These are phyloP conservation scores for Colletotrichum zoysiae DNA, from an alignment of 2,329 filamentous ascomycete species.

Conservation along the genomic window DNA sequence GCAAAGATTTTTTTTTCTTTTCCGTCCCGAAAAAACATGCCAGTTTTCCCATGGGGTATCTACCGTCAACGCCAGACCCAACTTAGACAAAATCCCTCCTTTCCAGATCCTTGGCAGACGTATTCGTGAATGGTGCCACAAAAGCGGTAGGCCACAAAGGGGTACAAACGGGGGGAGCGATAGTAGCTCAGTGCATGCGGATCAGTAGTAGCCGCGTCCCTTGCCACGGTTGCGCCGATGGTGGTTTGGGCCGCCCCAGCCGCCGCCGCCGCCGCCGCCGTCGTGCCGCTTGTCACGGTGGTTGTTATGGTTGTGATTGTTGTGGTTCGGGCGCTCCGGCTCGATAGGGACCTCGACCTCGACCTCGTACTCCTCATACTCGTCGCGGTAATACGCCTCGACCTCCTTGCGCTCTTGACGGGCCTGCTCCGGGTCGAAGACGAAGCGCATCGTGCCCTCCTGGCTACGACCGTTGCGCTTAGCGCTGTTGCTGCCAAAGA, in stretches of 20 bases:
- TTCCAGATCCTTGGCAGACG: not conserved
- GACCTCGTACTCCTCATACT: constrained; percentile 81
- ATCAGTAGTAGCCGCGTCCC: constrained; percentile 37
- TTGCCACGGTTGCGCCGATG: constrained; percentile 26
- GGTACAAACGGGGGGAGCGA: not conserved
- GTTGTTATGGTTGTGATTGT: constrained; percentile 9
- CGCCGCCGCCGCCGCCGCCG: constrained; percentile 13
- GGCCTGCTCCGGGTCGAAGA: constrained; percentile 84
- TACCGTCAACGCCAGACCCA: constrained; percentile 33
- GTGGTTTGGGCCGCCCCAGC: constrained; percentile 26
- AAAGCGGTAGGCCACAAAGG: no score
- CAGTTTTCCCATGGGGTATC: constrained; percentile 36
- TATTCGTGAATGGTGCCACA: not conserved
- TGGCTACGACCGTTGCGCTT: constrained; percentile 62
- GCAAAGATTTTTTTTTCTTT: not conserved
- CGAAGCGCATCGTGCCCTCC: constrained; percentile 88
- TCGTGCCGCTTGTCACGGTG: constrained; percentile 34
- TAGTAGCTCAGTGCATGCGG: not conserved
- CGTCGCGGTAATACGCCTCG: constrained; percentile 76
- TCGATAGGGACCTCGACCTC: constrained; percentile 78
- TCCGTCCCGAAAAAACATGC: constrained; percentile 18
- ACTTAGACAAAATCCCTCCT: constrained; percentile 26
- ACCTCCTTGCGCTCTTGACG: constrained; percentile 77
- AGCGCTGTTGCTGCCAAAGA: constrained; percentile 50
- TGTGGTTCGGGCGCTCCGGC: constrained; percentile 43